Base-by-base conservation (phyloP, 352 stramenopile species). In the Elongisporangium prolatum region DNA sequence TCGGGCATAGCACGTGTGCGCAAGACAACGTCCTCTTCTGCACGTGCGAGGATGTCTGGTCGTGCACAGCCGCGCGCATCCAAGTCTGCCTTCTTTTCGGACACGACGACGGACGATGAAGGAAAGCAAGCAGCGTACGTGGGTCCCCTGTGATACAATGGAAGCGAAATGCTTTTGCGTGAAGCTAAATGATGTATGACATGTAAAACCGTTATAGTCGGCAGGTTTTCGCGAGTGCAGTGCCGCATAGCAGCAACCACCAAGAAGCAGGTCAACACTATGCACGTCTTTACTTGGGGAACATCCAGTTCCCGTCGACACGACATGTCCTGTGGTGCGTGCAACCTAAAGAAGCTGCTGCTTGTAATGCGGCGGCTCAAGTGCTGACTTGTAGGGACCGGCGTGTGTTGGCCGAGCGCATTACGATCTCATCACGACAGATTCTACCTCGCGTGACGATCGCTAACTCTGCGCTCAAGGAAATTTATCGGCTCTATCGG, bases 31-130 rank as follows among this genome's bases (percentile, higher is more conserved):
- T 49, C 18, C 47, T 9, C 22, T 9, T 1, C 22, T 9, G 5
- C 52, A 14, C 54, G 60, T 25, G 48, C 60, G 22, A 61, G 59
- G 28, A 24, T 44, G 21, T 34, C 50, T 17, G 21, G 18, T 10
- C 16, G 8, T 14, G 52, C 20, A 17, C 52, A 44, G 28, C 56
- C 13, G 9, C 37, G 54, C 21, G 67, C 67, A 37, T 57, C 38
- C 10, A 67, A 61, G 24, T 92, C 82, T 40, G 76, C 76, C 20
- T 92, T 85, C 60, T 92, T 92, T 57, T 67, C 75, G 2, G 82
- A 92, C 56, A 85, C 82, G 28, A 90, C 82, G 8, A 80, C 89
- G 60, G 82, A 92, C 18, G 82, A 92, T 21, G 73, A 71, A 25
- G 8, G 24, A 24, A 14, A 24, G 6, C 49, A 50, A 60, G 24